Base-by-base conservation (phyloP, 2,329 filamentous ascomycete genomes). In the Metarhizium album region DNA sequence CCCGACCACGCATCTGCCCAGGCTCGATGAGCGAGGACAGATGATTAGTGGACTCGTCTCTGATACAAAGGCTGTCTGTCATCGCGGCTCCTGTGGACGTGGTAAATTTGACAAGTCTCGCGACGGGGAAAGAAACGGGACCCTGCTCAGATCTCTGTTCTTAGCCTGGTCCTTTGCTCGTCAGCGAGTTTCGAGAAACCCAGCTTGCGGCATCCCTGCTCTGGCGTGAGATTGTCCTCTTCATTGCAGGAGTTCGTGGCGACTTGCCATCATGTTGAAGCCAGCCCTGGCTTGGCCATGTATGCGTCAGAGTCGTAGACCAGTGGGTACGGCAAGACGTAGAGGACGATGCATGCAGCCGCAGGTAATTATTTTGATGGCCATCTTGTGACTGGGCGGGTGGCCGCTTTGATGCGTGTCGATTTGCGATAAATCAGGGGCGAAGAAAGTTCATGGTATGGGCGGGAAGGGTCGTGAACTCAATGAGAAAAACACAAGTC, bases 61-160 rank as follows among this genome's bases (percentile, higher is more conserved):
- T 40, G 54, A 45, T 46, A 55, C 46, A 46, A 48, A 33, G 48
- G 31, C 65, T 58, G 66, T 66, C 54, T 48, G 64, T 69, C 67
- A 68, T 62, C 58, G 67, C 67, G 65, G 67, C 66, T 64, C 52
- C 53, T 48, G 48, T 18, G 51, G 18, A 47, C 13, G 4, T 8
- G 46, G 35, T 43, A 38, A 23, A n/a, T 27, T 31, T 11, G 42
- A n/a, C 23, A 37, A 23, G 37, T 16, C 6, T 42, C 23, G 42
- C n/a, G 4, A 9, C 3, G 31, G 45, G 23, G 24, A n/a, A 8
- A 27, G 53, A 56, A 42, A 38, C 24, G 37, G 20, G 47, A 53
- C 49, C 53, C 59, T 68, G 71, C 71, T 75, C 73, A 67, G 73
- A 75, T 75, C 56, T 75, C 73, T 72, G 73, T 74, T 75, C 73